Evolutionary conservation across 768 basidiomycete species (phyloP), one percentile per base, ranked within the genome.

Genomic region (Inosperma sp.): DNA sequence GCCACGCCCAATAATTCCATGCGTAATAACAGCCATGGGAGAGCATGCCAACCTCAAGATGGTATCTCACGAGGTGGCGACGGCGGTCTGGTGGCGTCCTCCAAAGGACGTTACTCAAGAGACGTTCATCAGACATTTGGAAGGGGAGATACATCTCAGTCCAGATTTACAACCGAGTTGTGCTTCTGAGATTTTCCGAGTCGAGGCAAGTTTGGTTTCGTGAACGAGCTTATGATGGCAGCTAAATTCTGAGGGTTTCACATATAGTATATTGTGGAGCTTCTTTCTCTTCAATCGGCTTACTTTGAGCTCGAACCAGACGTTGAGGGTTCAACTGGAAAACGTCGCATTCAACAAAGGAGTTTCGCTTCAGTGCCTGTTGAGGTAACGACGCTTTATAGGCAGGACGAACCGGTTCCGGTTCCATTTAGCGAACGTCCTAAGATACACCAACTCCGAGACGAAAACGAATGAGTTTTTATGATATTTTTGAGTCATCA

Each of bases 81-180:
- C 27, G 5, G 55, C 55, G 5, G 43, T 40, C 4, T 56, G 55
- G 51, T 50, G 55, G 51, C 29, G 23, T 4, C 55, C 52, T 23
- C 30, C 51, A 0, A 47, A 50, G 27, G 48, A 42, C 34, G 48
- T 46, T 3, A 21, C 19, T 2, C 52, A 46, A 36, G 48, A 53
- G 14, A 10, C 25, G 14, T 26, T 37, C 6, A n/a, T 41, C 33
- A 48, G 23, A 23, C 25, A 47, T 19, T 4, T 57, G 25, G 40
- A 48, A 21, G 52, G 52, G 4, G 56, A 51, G 19, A 50, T 53
- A 19, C 56, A 56, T 48, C 47, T 56, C 6, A 22, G 31, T 8
- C 37, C 36, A 29, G 52, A 50, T 27, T 35, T 56, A 26, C 41
- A 46, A 14, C 52, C 56, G 27, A 53, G 37, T 23, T 53, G 48